Evolutionary conservation across 495 filamentous ascomycete genomes (phyloP).

Genomic region (Aspergillus olivimuriae): DNA sequence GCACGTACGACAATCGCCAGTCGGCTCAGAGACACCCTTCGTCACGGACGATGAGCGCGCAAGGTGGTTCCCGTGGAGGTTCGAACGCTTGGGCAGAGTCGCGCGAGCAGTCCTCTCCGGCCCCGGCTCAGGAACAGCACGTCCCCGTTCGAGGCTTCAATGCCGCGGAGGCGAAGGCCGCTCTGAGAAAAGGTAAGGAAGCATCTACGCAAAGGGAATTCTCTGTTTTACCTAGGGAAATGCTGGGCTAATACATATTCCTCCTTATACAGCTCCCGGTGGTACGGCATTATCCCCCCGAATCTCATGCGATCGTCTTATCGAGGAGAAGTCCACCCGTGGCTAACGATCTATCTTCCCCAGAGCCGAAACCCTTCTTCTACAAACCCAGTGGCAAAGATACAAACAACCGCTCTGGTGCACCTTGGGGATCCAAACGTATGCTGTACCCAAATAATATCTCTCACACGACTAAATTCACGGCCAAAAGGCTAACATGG

Average conservation of each 20-base stretch:
- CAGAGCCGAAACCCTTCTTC: slow-evolving; percentile 28
- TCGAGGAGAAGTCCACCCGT: slow-evolving; percentile 1
- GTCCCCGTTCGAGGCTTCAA: slow-evolving; percentile 44
- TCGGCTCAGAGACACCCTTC: slow-evolving; percentile 32
- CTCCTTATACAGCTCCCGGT: too few species aligned
- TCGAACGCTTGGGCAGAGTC: slow-evolving; percentile 20
- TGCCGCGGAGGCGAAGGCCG: slow-evolving; percentile 35
- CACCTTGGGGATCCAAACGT: slow-evolving; percentile 48
- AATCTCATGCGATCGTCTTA: too few species aligned
- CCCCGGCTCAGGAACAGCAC: slow-evolving; percentile 34
- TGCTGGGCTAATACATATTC: too few species aligned
- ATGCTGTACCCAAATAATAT: too few species aligned
- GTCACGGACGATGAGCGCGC: slow-evolving; percentile 25
- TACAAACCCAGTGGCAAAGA: slow-evolving; percentile 41
- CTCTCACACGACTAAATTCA: too few species aligned
- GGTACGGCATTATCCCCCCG: too few species aligned
- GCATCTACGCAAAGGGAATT: too few species aligned
- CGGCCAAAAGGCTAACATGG: slow-evolving; percentile 12
- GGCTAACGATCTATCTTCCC: background rate
- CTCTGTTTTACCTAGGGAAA: too few species aligned
- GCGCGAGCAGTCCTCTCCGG: slow-evolving; percentile 13
- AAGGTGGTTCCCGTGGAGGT: slow-evolving; percentile 27
- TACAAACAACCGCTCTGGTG: slow-evolving; percentile 29
- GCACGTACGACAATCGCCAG: slow-evolving; percentile 32
- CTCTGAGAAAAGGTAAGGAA: slow-evolving; percentile 37